phyloP scores from a whole-genome alignment of 2,329 filamentous ascomycete genomes.

The Emmonsia crescens region DNA sequence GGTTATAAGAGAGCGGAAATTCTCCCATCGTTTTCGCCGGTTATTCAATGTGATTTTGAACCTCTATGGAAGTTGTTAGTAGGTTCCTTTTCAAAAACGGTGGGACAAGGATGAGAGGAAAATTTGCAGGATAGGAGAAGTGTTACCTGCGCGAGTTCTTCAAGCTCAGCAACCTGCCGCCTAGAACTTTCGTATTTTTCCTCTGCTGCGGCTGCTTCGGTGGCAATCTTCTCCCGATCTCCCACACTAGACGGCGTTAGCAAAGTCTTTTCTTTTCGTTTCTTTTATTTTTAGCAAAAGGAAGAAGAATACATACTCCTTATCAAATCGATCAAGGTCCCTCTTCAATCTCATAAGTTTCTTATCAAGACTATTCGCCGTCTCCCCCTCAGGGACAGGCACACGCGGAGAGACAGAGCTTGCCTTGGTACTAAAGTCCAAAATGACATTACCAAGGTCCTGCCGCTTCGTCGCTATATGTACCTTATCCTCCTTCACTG shows the following conservation, averaged over 20 bases:
- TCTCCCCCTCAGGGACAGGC: conserved; percentile 54
- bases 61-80: conserved; percentile 24
- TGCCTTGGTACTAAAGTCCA: conserved; percentile 47
- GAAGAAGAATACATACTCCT: conserved; percentile 28
- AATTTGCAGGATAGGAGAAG: conserved; percentile 6
- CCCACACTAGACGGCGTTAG: conserved; percentile 38
- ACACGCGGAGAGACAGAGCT: conserved; percentile 46
- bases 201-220: conserved; percentile 30
- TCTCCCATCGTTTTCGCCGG: conserved; percentile 64
- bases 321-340: conserved; percentile 49
- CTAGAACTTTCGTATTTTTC: conserved; percentile 27
- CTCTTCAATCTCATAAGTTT: conserved; percentile 43
- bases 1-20: conserved; percentile 76
- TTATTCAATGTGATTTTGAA: conserved; percentile 52
- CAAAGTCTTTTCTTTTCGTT: neutral
- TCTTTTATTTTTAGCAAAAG: neutral
- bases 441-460: conserved; percentile 39
- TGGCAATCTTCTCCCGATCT: conserved; percentile 54
- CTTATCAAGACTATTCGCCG: conserved; percentile 39
- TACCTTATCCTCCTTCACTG: conserved; percentile 37
- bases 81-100: neutral
- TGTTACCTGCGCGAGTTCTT: conserved; percentile 30
- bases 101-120: neutral
- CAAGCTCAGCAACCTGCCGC: conserved; percentile 28
- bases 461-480: conserved; percentile 40